Conservation (phyloP, 1,284 basidiomycete genomes). For the Fomitopsis palustris region DNA sequence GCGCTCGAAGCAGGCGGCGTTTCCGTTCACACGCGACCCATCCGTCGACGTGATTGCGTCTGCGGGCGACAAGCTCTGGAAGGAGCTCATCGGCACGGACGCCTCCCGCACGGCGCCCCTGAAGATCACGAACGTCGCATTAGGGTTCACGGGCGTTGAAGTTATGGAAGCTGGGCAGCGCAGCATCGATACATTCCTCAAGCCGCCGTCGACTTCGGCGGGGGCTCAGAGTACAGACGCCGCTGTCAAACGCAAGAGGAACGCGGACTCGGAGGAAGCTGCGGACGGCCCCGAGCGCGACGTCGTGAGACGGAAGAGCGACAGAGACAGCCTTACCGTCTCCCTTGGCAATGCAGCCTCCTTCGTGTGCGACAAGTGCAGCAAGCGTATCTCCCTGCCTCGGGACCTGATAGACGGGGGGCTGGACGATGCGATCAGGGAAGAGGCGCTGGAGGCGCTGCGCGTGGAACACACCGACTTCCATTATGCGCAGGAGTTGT, state of each 20-base stretch:
- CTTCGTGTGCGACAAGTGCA: constrained; percentile 55
- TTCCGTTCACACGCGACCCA: constrained; percentile 76
- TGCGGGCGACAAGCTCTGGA: constrained; percentile 85
- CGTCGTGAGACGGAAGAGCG: neutral
- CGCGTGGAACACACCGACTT: constrained; percentile 81
- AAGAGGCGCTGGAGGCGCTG: constrained; percentile 42
- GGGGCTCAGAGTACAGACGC: neutral
- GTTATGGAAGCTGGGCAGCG: constrained; percentile 78
- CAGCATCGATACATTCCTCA: constrained; percentile 85
- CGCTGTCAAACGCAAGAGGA: constrained; percentile 4
- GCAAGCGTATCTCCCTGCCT: constrained; percentile 38
- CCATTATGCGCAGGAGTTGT: constrained; percentile 80
- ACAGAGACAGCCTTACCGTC: neutral
- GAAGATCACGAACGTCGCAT: constrained; percentile 71
- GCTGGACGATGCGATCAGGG: constrained; percentile 23
- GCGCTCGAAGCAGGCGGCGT: constrained; percentile 78
- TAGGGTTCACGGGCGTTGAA: constrained; percentile 85
- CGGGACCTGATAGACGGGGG: constrained; percentile 18
- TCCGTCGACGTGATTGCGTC: constrained; percentile 75
- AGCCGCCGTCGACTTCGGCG: constrained; percentile 25
- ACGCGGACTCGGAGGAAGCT: constrained; percentile 1
- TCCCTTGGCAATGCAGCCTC: constrained; percentile 12
- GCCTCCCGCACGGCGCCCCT: constrained; percentile 38
- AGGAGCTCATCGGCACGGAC: constrained; percentile 67
- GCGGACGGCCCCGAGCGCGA: neutral